Conservation (phyloP, 139 green algal species). For the Chlamydomonas incerta region DNA sequence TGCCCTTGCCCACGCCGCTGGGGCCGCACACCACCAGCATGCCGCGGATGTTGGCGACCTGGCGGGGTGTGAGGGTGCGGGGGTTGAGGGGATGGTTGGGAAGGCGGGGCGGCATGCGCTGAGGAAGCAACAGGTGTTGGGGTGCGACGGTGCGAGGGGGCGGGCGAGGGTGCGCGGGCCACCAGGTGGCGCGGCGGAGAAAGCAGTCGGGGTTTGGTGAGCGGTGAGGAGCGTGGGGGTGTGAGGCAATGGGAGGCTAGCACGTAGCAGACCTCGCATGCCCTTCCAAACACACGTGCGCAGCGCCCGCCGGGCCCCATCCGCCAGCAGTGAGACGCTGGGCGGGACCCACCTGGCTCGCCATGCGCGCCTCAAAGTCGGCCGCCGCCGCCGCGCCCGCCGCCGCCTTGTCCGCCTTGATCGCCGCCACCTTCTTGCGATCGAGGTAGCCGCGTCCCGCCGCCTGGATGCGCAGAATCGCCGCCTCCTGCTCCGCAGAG, state of each 20-base stretch:
- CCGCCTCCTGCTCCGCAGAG: not conserved
- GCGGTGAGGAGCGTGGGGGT: no score
- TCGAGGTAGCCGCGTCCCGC: not conserved
- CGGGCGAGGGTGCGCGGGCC: no score
- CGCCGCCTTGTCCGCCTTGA: not conserved
- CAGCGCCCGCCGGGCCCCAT: no score
- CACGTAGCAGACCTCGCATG: no score
- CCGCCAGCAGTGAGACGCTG: no score
- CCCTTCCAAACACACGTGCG: no score
- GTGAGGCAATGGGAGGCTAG: no score
- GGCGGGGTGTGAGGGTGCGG: not conserved
- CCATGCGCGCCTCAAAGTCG: not conserved
- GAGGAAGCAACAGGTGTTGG: no score
- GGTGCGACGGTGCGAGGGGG: not conserved
- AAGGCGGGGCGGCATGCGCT: no score
- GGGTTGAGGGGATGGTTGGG: not conserved
- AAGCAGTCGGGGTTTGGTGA: no score
- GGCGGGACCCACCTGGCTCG: not conserved
- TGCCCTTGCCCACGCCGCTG: slow-evolving; percentile 91
- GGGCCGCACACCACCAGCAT: slow-evolving; percentile 85
- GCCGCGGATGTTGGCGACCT: slow-evolving; percentile 9
- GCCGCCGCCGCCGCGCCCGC: not conserved
- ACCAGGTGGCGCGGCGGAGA: no score
- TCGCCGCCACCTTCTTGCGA: not conserved
- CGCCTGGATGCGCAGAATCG: not conserved